Base-by-base conservation (phyloP, 768 basidiomycete genomes). In the Naganishia vishniacii region DNA sequence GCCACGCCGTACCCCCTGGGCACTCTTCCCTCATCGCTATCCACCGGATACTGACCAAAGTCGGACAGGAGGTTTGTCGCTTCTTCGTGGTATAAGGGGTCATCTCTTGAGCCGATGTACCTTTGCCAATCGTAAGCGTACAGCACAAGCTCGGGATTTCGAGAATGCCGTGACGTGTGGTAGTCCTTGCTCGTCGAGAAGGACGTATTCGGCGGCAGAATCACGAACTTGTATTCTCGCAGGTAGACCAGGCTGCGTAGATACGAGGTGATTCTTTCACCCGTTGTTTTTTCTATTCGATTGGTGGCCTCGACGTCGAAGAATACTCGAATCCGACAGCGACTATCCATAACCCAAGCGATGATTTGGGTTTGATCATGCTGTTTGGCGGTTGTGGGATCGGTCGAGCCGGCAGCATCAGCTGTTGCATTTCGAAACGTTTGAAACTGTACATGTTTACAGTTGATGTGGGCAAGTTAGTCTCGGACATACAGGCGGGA, bases 241-340 rank as follows among this genome's bases (percentile, higher is more conserved):
- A 56, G 23, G 53, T 56, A 56, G n/a, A 56, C 53, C 53, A 56
- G 23, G 26, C 53, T 56, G 4, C 53, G 53, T 34, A 56, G 18
- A 40, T 56, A 56, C 32, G 53, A 56, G 18, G 53, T 56, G 20
- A 56, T 34, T 8, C 53, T 18, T 56, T 56, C 53, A 25, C 53
- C 37, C 23, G 53, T 41, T 4, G 8, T 8, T 40, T 56, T 56
- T 37, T 56, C 53, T 20, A 41, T 56, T 3, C 53, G 32, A 18
- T 56, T 40, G 12, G 53, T 56, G 3, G 53, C 53, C 15, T 56
- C 34, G 13, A 40, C 34, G 37, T 56, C 53, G 23, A 56, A 56
- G 53, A 56, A 56, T 16, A 56, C 53, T 25, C 53, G 53, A 20
- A 56, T 56, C 32, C 34, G 18, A 16, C 53, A 56, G 4, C 53